Evolutionary conservation across 1,139 yeast species (phyloP), one percentile per base, ranked within the genome.

Genomic region (Candida tropicalis): DNA sequence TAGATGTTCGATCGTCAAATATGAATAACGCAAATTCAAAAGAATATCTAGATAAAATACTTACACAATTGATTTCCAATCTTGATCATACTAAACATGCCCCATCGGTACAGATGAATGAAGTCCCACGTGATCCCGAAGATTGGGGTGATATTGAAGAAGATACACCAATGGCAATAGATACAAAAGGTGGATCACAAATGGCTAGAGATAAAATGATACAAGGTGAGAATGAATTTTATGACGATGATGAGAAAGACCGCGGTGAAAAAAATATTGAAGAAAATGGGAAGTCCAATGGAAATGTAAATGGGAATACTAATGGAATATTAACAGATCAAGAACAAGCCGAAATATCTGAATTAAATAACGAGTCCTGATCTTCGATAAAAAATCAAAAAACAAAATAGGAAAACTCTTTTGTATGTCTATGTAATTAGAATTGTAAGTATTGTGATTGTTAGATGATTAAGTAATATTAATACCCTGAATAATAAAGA

Each of bases 11-110:
- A 52, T 96, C 97, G 9, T 86, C 96, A 15, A 93, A 93, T 64
- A 93, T 93, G 98, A 88, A 87, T 69, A 93, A 93, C 66, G 97
- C 97, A 42, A 93, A 93, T 67, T 82, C 93, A 22, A 91, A 95
- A 17, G 98, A 93, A 63, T 93, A 90, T 62, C 74, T 93, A 55
- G 90, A 89, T 64, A 87, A 89, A 63, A 84, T 93, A 39, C 70
- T 90, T 57, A 79, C 87, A 11, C 88, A 85, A 57, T 87, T 93
- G 43, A 75, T 86, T 43, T 70, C 81, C 43, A 91, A 88, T 65
- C 73, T 93, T 57, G 95, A 89, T 55, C 80, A 88, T 57, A 89
- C 98, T 17, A 85, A 88, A 63, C 91, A 86, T 66, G 97, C 98
- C 0, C 99, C 99, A 9, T 87, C 96, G 46, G 97, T 93, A 24